Conservation (phyloP, 2,329 filamentous ascomycete genomes). For the Fusarium miscanthi region DNA sequence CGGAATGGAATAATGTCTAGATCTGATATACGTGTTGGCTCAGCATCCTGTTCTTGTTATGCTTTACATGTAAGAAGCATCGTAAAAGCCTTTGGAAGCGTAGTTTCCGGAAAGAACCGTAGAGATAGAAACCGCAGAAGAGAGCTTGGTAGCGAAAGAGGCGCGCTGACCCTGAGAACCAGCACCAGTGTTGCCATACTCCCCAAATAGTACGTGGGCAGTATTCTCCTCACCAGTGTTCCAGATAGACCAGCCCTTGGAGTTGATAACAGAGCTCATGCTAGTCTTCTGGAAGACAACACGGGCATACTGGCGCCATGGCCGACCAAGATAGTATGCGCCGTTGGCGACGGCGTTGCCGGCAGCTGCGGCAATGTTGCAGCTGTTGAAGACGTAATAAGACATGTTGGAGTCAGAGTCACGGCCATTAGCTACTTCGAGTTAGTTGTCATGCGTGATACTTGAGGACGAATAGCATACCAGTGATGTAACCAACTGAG, state of each 20-base stretch:
- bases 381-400: conserved; percentile 61
- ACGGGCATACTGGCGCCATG: conserved; percentile 59
- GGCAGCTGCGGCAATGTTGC: conserved; percentile 53
- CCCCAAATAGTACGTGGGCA: conserved; percentile 64
- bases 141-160: conserved; percentile 49
- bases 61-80: conserved; percentile 35
- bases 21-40: neutral
- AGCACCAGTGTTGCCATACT: conserved; percentile 68
- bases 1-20: neutral
- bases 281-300: conserved; percentile 61
- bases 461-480: conserved; percentile 38
- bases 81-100: conserved; percentile 34
- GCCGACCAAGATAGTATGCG: conserved; percentile 60
- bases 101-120: conserved; percentile 42
- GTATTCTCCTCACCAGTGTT: conserved; percentile 60
- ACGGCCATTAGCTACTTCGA: conserved; percentile 54
- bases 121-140: conserved; percentile 49
- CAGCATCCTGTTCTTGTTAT: too few relatives aligned
- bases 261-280: conserved; percentile 67
- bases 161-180: conserved; percentile 61
- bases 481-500: conserved; percentile 55
- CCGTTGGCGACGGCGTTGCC: conserved; percentile 53
- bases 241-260: conserved; percentile 69
- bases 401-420: conserved; percentile 48
- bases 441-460: accelerated